Conservation (phyloP, 2,329 filamentous ascomycete species). For the Dactylellina leptospora region DNA sequence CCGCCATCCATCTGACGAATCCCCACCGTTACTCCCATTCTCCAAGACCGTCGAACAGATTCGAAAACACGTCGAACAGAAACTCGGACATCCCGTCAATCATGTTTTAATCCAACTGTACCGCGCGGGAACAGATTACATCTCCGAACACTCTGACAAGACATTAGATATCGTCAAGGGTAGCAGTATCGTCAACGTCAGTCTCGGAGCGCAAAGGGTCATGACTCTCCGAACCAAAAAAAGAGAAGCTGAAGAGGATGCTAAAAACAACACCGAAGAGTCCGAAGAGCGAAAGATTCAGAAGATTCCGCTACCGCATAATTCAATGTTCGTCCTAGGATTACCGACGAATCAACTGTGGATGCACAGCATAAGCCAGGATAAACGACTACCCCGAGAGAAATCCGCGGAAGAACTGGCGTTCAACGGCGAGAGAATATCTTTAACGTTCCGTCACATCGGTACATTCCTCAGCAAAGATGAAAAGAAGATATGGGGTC, state of each 20-base stretch:
- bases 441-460: conserved; percentile 88
- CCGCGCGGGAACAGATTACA: conserved; percentile 86
- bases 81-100: conserved; percentile 82
- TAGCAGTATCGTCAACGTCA: conserved; percentile 90
- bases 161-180: conserved; percentile 85
- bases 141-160: conserved; percentile 97
- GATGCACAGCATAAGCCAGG: conserved; percentile 90
- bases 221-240: conserved; percentile 91
- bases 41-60: conserved; percentile 76
- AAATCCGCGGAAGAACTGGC: conserved; percentile 76
- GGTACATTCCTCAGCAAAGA: conserved; percentile 77
- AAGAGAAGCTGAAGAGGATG: conserved; percentile 60
- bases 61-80: conserved; percentile 72
- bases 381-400: conserved; percentile 76
- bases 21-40: conserved; percentile 78
- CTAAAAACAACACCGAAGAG: conserved; percentile 48
- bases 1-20: conserved; percentile 89
- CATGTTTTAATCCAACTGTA: conserved; percentile 94
- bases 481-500: conserved; percentile 78
- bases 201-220: conserved; percentile 86
- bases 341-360: conserved; percentile 82
- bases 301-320: conserved; percentile 80
- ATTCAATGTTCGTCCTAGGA: conserved; percentile 86
- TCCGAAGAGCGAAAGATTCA: conserved; percentile 67
- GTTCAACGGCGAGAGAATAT: conserved; percentile 80